A percentile compares a stretch with the other conserved stretches of the same genome.
Evolutionary conservation across 2,329 filamentous ascomycete species (phyloP).

Genomic region (Sporothrix variecibatus): DNA sequence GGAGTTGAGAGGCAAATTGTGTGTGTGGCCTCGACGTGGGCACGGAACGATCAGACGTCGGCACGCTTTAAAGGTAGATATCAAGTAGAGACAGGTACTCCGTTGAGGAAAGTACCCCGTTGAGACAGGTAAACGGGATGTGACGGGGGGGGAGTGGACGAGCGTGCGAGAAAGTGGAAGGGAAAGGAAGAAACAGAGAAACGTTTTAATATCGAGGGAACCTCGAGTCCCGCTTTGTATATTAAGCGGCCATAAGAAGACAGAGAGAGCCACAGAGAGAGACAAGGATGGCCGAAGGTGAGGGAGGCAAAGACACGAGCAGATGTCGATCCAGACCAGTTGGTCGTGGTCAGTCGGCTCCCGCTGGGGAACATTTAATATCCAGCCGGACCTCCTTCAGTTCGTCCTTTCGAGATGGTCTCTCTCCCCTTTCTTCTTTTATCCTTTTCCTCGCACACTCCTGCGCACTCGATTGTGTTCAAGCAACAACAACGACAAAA

Average conservation of each 20-base stretch:
- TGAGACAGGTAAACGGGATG: not conserved
- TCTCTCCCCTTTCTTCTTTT: not conserved
- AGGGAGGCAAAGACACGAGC: not conserved
- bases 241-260: slow-evolving; percentile 5
- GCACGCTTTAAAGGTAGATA: slow-evolving; percentile 17
- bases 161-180: not conserved
- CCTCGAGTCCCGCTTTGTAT: slow-evolving; percentile 9
- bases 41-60: slow-evolving; percentile 19
- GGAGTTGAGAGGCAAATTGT: not conserved
- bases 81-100: not conserved
- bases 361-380: slow-evolving; percentile 24
- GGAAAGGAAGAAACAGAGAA: slow-evolving; percentile 7
- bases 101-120: not conserved
- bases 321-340: not conserved
- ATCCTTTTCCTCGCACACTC: not conserved
- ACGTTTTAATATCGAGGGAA: slow-evolving; percentile 14
- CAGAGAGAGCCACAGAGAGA: not conserved
- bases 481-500: not conserved
- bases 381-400: not conserved
- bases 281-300: not conserved
- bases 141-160: not conserved
- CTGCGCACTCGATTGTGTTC: not conserved
- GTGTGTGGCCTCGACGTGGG: not conserved
- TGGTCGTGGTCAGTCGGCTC: slow-evolving; percentile 2
- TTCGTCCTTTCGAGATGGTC: not conserved